phyloP scores from a whole-genome alignment of 1,139 yeast genomes.

The Geotrichum bryndzae region DNA sequence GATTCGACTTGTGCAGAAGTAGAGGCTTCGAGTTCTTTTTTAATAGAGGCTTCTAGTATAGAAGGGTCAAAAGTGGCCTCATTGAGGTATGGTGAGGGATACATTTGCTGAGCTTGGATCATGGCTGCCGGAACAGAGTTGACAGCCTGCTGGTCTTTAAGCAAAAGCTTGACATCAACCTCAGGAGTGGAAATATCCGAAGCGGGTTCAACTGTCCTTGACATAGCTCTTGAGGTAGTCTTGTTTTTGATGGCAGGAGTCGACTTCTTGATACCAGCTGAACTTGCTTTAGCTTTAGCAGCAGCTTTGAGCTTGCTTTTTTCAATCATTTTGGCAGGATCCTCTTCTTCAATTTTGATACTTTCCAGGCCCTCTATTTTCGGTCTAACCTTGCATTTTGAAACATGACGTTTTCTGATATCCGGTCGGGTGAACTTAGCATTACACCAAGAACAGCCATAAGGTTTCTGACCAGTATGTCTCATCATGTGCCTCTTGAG shows the following conservation, averaged over 20 bases:
- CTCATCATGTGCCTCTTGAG: slow-evolving; percentile 32
- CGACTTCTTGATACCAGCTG: background rate
- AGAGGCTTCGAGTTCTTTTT: background rate
- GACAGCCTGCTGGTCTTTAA: background rate
- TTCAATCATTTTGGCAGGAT: slow-evolving; percentile 10
- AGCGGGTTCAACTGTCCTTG: background rate
- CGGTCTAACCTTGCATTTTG: slow-evolving; percentile 22
- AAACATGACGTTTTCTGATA: slow-evolving; percentile 28
- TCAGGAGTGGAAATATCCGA: background rate
- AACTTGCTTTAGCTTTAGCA: background rate
- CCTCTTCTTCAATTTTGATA: slow-evolving; percentile 15
- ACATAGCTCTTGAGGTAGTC: background rate
- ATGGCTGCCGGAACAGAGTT: background rate
- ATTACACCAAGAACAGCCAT: slow-evolving; percentile 28
- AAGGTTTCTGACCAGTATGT: slow-evolving; percentile 33
- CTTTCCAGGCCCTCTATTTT: slow-evolving; percentile 12
- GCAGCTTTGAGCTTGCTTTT: no score
- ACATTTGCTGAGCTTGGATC: background rate
- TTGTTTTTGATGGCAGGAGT: background rate
- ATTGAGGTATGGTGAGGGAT: background rate
- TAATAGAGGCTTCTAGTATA: background rate
- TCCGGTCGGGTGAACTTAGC: slow-evolving; percentile 30
- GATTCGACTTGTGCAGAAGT: background rate
- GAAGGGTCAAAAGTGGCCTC: slow-evolving; percentile 3
- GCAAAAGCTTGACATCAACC: background rate